Percentiles rank a stretch among this genome's conserved stretches.
These are phyloP conservation scores for Chernovozyma aurita DNA, from an alignment of 1,139 yeast species.

Conservation along the genomic window DNA sequence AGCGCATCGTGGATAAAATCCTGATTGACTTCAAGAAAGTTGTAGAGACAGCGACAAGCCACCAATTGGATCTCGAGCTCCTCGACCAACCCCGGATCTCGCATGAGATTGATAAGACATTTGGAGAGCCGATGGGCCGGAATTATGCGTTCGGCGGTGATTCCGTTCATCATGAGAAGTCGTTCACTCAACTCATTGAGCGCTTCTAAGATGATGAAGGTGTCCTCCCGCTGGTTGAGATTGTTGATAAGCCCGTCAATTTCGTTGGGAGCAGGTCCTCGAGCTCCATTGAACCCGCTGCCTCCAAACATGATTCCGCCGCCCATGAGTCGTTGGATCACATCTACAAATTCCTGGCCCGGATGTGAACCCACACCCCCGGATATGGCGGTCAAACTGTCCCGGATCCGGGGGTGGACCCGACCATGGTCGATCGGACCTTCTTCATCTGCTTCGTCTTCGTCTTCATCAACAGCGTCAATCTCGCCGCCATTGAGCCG, in stretches of 20 bases:
- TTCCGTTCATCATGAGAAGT: slow-evolving; percentile 63
- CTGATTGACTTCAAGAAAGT: slow-evolving; percentile 71
- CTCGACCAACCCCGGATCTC: slow-evolving; percentile 53
- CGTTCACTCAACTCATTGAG: slow-evolving; percentile 60
- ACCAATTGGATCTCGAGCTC: slow-evolving; percentile 77
- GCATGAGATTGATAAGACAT: slow-evolving; percentile 55
- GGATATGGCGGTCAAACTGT: no score
- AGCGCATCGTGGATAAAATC: slow-evolving; percentile 65
- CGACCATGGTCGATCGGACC: no score
- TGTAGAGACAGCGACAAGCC: slow-evolving; percentile 82
- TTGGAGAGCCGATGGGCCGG: slow-evolving; percentile 58
- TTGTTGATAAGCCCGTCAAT: slow-evolving; percentile 38
- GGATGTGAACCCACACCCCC: slow-evolving; percentile 1
- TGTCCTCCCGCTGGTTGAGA: slow-evolving; percentile 44
- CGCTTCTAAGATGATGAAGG: slow-evolving; percentile 49
- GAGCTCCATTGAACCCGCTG: slow-evolving; percentile 13
- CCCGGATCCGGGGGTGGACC: no score
- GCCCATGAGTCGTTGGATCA: slow-evolving; percentile 34
- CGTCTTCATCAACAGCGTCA: no score
- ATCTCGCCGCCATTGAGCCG: no score
- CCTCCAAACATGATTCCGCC: slow-evolving; percentile 32
- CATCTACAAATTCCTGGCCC: slow-evolving; percentile 28
- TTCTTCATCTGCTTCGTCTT: no score
- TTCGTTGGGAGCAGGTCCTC: slow-evolving; percentile 22
- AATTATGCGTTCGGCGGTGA: slow-evolving; percentile 58